phyloP scores from a whole-genome alignment of 805 yeast genomes.

The Pichia nakasei region DNA sequence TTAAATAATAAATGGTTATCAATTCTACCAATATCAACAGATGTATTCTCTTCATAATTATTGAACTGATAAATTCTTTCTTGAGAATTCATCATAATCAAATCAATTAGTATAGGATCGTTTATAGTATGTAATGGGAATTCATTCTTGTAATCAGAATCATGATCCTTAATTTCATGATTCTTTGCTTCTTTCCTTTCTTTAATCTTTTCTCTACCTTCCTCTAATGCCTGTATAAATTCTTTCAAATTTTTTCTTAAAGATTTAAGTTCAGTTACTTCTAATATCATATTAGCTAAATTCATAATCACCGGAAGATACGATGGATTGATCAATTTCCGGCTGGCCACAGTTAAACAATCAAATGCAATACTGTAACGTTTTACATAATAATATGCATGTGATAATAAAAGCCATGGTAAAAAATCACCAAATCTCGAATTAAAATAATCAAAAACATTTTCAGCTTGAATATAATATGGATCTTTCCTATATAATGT shows the following conservation, averaged over 20 bases:
- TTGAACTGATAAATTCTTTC: slow-evolving; percentile 2
- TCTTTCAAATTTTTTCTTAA: not conserved
- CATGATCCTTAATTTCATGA: no score
- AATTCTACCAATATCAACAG: not conserved
- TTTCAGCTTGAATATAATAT: not conserved
- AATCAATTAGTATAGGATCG: not conserved
- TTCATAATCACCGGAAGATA: slow-evolving; percentile 3
- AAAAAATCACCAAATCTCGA: slow-evolving; percentile 38
- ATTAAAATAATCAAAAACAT: slow-evolving; percentile 9
- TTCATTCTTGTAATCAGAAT: not conserved
- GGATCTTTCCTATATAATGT: slow-evolving; percentile 14
- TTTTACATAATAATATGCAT: slow-evolving; percentile 39
- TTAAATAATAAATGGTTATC: no score
- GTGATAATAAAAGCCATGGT: slow-evolving; percentile 50
- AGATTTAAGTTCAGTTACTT: not conserved
- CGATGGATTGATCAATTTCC: slow-evolving; percentile 4
- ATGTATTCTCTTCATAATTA: no score
- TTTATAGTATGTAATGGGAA: not conserved
- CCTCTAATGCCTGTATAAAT: slow-evolving; percentile 1
- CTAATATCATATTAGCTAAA: not conserved
- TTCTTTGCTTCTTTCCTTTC: no score
- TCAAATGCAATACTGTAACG: slow-evolving; percentile 46
- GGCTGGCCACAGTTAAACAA: slow-evolving; percentile 40
- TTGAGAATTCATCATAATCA: slow-evolving; percentile 1
- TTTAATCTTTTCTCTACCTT: no score